Base-by-base conservation (phyloP, 495 filamentous ascomycete species). In the Thozetella sp. region DNA sequence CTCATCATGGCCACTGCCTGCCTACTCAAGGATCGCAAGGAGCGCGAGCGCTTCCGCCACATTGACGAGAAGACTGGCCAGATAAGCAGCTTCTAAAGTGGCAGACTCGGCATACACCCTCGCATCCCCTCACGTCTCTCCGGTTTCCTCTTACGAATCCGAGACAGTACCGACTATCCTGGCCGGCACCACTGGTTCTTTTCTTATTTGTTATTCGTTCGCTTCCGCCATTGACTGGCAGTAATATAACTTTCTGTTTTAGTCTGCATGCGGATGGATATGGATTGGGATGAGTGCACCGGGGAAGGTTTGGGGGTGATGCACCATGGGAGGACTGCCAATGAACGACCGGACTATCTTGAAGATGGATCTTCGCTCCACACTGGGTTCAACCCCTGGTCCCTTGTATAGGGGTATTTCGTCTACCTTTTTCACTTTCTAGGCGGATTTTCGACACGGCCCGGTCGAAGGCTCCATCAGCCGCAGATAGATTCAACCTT, bases 31-130 rank as follows among this genome's bases (percentile, higher is more conserved):
- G 83, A 88, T 57, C 84, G 90, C 62, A 87, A 86, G 74, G 90
- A 93, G 76, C 80, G 81, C 55, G 81, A 86, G 72, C 78, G 90
- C 51, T 93, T 88, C 76, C 78, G 83, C 54, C 77, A 86, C 64
- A 90, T 91, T 62, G 89, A 92, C 63, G 84, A 90, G 80, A 92
- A 92, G 81, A 82, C 69, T 61, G 83, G 86, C 51, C 64, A 63
- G 43, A 65, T 69, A 53, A 69, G 75, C 58, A 77, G 76, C 22
- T 75, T 70, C 60, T 71, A 72, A 56, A 19, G 2, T 40, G 1
- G 19, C 4, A 19, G 37, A 24, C 46, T 46, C 51, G 56, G 24
- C 22, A 56, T 4, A 22, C 30, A 45, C 6, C 22, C 52, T 54
- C 27, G 24, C 48, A 25, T 59, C 22, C 20, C 22, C 30, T 6